Base-by-base conservation (phyloP, 306 rosid species). In the Malus asiatica region DNA sequence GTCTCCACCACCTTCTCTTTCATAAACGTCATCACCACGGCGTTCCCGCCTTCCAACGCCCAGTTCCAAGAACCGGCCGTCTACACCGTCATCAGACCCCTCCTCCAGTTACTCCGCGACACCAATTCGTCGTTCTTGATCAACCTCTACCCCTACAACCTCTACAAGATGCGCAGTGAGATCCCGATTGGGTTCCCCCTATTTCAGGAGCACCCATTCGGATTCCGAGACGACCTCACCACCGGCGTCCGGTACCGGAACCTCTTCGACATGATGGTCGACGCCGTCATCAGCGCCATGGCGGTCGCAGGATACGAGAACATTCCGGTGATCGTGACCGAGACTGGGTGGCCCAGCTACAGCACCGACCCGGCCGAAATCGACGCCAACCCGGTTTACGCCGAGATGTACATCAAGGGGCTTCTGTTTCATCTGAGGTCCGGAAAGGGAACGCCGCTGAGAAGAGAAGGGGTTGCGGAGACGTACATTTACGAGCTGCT, bases 311-410 rank as follows among this genome's bases (percentile, higher is more conserved):
- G 97, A 0, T 79, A 87, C 74, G 88, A 82, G 80, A 82, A 76
- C 2, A 77, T 94, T 2, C 96, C 93, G 4, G 11, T 94, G 4
- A 33, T 92, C 0, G 98, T 94, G 7, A 84, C 96, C 0, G 98
- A 92, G 82, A 92, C 98, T 0, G 97, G 97, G 18, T 94, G 98
- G 98, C 98, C 96, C 9, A 90, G 90, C 79, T 53, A 74, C 1
- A 83, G 93, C 51, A 57, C 63, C 32, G 72, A 74, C 57, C 74
- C 72, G 2, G 22, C 46, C 9, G 98, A 94, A 76, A 83, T 72
- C 1, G 96, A 94, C 19, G 96, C 96, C 1, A 90, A 92, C 71
- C 35, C 75, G 18, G 88, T 68, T 6, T 94, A 89, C 65, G 96
- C 97, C 0, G 96, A 90, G 85, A 77, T 92, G 19, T 94, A 92